phyloP scores from a whole-genome alignment of 2,329 filamentous ascomycete genomes.

The Aspergillus sp. region DNA sequence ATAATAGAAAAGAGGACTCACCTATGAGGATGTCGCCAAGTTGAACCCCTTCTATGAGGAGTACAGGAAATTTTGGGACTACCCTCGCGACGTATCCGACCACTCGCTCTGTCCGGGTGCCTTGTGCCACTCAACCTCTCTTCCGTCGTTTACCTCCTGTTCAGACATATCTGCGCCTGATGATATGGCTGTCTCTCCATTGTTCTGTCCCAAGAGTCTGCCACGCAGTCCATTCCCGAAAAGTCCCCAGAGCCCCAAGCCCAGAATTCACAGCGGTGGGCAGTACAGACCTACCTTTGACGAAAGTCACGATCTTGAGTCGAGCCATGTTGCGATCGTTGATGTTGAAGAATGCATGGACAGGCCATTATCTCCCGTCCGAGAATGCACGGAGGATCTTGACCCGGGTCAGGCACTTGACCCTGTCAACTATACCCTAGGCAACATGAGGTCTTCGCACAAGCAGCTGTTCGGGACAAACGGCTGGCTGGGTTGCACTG shows the following conservation, averaged over 20 bases:
- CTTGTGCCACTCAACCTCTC: conserved; percentile 22
- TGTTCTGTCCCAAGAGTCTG: not conserved
- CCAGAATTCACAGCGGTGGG: conserved; percentile 13
- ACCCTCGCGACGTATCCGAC: conserved; percentile 10
- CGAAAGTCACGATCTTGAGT: not conserved
- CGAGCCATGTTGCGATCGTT: conserved; percentile 18
- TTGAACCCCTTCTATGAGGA: conserved; percentile 29
- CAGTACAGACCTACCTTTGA: conserved; percentile 17
- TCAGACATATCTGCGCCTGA: conserved; percentile 9
- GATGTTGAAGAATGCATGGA: conserved; percentile 4
- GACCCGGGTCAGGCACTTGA: conserved; percentile 3
- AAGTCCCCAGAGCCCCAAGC: not conserved
- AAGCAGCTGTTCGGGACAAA: conserved; percentile 46
- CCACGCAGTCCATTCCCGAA: not conserved
- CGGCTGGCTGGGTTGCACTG: conserved; percentile 40
- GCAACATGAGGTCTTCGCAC: conserved; percentile 21
- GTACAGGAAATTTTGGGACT: conserved; percentile 22
- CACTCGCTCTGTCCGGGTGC: conserved; percentile 12
- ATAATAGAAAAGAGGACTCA: conserved; percentile 19
- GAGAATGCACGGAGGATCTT: not conserved
- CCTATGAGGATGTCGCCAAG: conserved; percentile 27
- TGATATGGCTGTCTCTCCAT: conserved; percentile 11
- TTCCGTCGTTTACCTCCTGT: conserved; percentile 9
- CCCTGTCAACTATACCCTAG: conserved; percentile 4
- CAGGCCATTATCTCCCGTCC: conserved; percentile 4